Base-by-base conservation (phyloP, 768 basidiomycete species). In the Calocera cornea region DNA sequence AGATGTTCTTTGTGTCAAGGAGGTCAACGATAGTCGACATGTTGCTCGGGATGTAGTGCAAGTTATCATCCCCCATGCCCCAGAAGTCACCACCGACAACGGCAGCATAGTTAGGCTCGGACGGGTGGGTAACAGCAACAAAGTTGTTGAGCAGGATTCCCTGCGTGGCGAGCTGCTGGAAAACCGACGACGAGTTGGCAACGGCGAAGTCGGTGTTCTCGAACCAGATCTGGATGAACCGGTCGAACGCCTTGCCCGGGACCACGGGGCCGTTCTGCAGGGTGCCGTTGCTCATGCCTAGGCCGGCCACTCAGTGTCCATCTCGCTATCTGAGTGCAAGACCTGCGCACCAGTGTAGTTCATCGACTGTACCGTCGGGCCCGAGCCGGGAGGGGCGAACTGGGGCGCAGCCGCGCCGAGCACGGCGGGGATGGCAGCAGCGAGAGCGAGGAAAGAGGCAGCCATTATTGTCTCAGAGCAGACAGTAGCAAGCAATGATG, bases 21-120 rank as follows among this genome's bases (percentile, higher is more conserved):
- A 87, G 77, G 70, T 88, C 87, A 27, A 85, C 81, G 50, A 87
- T 71, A 12, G 82, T 84, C 1, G 85, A 83, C 5, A 85, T 75
- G 70, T 71, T 72, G 65, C 69, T 2, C 19, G 73, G 71, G 31
- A 73, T 73, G 68, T 72, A 65, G 69, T 75, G 74, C 11, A 76
- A 71, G 66, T 72, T 69, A 68, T 87, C 84, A 67, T 75, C 77
- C 0, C 73, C 74, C 73, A 81, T 77, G 33, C 81, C 86, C 64
- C 76, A 84, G 73, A 82, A 85, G 73, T 83, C 81, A 38, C 85
- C 85, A 19, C 81, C 82, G 14, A 78, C 76, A 0, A 77, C 73
- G 12, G 83, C 80, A 63, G 82, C 70, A 31, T 60, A 60, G 75
- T 88, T 87, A 34, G 86, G 86, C 73, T 87, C 78, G 0, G 85